Evolutionary conservation across 2,329 filamentous ascomycete genomes (phyloP).

Genomic region (Phialocephala subalpina): DNA sequence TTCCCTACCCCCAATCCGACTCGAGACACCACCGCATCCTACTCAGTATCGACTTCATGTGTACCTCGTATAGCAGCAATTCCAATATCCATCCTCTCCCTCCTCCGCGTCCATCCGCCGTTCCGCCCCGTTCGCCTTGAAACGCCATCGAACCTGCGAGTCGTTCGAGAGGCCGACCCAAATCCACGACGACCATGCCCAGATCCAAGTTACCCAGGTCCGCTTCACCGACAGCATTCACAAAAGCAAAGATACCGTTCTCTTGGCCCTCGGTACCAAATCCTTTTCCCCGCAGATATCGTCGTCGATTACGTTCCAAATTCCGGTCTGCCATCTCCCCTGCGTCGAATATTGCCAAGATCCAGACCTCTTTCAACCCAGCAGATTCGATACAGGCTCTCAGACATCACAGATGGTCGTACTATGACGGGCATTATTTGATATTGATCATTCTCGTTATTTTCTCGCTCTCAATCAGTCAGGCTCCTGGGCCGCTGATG

Average conservation of each 20-base stretch:
- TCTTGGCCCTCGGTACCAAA: constrained; percentile 56
- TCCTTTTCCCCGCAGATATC: constrained; percentile 69
- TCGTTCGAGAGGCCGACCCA: constrained; percentile 12
- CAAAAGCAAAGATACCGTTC: constrained; percentile 49
- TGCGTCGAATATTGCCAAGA: constrained; percentile 74
- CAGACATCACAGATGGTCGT: constrained; percentile 79
- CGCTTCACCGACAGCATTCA: constrained; percentile 39
- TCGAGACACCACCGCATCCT: too few relatives aligned
- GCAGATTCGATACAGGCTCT: constrained; percentile 79
- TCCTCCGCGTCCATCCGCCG: constrained; percentile 23
- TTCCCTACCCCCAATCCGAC: too few relatives aligned
- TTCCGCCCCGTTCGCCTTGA: constrained; percentile 16
- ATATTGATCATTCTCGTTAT: constrained; percentile 77
- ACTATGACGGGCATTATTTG: constrained; percentile 86
- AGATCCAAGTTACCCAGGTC: constrained; percentile 36
- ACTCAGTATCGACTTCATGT: constrained; percentile 41
- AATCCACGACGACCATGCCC: constrained; percentile 30
- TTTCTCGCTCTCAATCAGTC: constrained; percentile 85
- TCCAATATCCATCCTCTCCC: constrained; percentile 30
- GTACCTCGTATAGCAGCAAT: constrained; percentile 37
- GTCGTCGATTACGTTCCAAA: constrained; percentile 73
- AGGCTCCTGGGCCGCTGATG: constrained; percentile 76
- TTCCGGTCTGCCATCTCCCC: constrained; percentile 72
- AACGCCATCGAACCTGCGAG: constrained; percentile 11
- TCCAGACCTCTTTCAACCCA: constrained; percentile 85